These are phyloP conservation scores for Sarocladium brachiariae DNA, from an alignment of 2,329 filamentous ascomycete genomes.

Conservation along the genomic window DNA sequence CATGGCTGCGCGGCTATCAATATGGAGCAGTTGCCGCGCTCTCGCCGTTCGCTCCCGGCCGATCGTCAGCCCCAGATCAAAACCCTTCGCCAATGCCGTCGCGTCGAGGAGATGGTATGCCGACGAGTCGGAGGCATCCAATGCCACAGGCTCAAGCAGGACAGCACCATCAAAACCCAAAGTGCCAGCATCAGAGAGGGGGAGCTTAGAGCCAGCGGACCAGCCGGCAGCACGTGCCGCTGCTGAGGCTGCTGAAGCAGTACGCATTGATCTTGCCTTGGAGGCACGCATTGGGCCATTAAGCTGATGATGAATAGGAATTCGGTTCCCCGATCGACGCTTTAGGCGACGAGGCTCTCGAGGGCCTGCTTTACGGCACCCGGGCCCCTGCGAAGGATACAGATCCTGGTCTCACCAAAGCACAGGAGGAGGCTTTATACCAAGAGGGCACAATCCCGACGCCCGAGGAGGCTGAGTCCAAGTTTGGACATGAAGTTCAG, in stretches of 20 bases:
- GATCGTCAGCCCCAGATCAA: slow-evolving; percentile 16
- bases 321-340: slow-evolving; percentile 10
- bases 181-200: background rate
- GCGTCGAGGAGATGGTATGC: slow-evolving; percentile 18
- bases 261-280: slow-evolving; percentile 14
- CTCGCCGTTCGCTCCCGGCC: slow-evolving; percentile 32
- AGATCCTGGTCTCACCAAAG: slow-evolving; percentile 31
- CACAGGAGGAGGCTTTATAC: slow-evolving; percentile 38
- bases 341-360: slow-evolving; percentile 29
- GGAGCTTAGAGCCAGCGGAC: background rate
- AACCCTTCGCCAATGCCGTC: slow-evolving; percentile 17
- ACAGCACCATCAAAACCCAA: background rate
- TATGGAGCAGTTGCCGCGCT: slow-evolving; percentile 37
- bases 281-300: background rate
- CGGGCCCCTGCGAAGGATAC: slow-evolving; percentile 21
- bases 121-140: slow-evolving; percentile 15
- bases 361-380: slow-evolving; percentile 30
- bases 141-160: background rate
- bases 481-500: slow-evolving; percentile 2
- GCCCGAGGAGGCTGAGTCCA: slow-evolving; percentile 24
- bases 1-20: slow-evolving; percentile 51
- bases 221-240: slow-evolving; percentile 1
- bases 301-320: slow-evolving; percentile 1
- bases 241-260: slow-evolving; percentile 9
- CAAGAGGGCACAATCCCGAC: slow-evolving; percentile 34